phyloP scores from a whole-genome alignment of 352 stramenopile genomes.

The Pythium graminicola region DNA sequence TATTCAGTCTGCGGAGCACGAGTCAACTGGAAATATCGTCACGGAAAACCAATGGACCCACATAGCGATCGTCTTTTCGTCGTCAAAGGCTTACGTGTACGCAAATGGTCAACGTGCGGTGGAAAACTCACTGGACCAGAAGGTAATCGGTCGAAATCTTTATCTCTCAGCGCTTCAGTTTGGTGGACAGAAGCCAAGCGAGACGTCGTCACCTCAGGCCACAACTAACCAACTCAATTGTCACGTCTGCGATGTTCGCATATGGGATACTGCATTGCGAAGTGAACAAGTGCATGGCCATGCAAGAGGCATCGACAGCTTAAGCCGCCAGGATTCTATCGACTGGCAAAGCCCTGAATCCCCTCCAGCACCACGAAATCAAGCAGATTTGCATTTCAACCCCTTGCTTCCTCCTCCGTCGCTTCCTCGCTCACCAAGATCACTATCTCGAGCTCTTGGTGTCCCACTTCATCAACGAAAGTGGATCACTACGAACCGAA shows the following conservation, averaged over 20 bases:
- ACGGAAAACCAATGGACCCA: constrained; percentile 38
- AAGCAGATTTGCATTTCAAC: neutral
- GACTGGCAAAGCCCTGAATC: constrained; percentile 6
- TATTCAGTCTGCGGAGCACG: neutral
- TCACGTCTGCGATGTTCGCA: constrained; percentile 48
- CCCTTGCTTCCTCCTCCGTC: constrained; percentile 25
- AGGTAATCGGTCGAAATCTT: constrained; percentile 4
- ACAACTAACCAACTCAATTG: constrained; percentile 14
- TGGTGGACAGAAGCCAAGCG: neutral
- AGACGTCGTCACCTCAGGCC: neutral
- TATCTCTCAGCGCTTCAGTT: constrained; percentile 14
- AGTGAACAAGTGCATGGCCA: constrained; percentile 52
- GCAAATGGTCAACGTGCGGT: constrained; percentile 33
- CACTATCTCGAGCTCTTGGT: constrained; percentile 21
- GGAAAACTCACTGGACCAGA: neutral
- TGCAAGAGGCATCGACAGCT: constrained; percentile 35
- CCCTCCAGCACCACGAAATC: constrained; percentile 23
- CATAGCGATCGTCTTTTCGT: constrained; percentile 42
- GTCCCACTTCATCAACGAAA: constrained; percentile 35
- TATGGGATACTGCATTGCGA: constrained; percentile 57
- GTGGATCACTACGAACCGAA: constrained; percentile 57
- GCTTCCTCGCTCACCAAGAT: constrained; percentile 23
- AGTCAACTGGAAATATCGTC: neutral
- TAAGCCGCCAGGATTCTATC: constrained; percentile 10
- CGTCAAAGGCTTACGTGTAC: constrained; percentile 30